Percentiles rank a stretch among this genome's conserved stretches.
Evolutionary conservation across 805 yeast genomes (phyloP).

Genomic region (Pichia thaimueangensis): DNA sequence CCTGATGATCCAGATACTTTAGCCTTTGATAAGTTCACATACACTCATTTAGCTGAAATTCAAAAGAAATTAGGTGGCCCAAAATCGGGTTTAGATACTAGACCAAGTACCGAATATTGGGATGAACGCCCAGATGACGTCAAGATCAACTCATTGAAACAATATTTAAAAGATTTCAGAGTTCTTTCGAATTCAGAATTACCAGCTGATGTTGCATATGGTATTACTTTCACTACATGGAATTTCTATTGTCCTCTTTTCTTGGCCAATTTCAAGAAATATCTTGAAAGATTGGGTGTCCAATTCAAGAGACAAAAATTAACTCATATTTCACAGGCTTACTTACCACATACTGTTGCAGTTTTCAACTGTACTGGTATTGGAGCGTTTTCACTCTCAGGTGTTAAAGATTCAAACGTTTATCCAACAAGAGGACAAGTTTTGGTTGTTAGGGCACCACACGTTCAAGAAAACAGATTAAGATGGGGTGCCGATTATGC

Average conservation of each 20-base stretch:
- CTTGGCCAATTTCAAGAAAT: constrained; percentile 39
- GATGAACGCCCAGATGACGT: constrained; percentile 39
- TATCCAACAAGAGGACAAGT: constrained; percentile 82
- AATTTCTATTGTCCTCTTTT: constrained; percentile 69
- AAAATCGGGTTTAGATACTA: constrained; percentile 45
- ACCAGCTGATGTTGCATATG: constrained; percentile 50
- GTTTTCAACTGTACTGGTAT: constrained; percentile 77
- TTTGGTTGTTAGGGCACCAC: constrained; percentile 65
- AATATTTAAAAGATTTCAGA: constrained; percentile 44
- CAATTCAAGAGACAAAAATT: constrained; percentile 40
- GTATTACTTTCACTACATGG: constrained; percentile 57
- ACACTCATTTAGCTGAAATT: constrained; percentile 38
- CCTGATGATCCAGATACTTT: constrained; percentile 47
- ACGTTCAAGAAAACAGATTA: constrained; percentile 50
- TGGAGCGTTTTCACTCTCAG: constrained; percentile 58
- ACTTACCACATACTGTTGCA: constrained; percentile 30
- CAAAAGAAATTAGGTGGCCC: constrained; percentile 45
- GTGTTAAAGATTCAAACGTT: constrained; percentile 53
- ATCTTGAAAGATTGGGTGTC: constrained; percentile 45
- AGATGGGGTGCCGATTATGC: constrained; percentile 58
- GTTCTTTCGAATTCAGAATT: constrained; percentile 34
- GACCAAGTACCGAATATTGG: constrained; percentile 54
- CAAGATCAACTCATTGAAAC: constrained; percentile 42
- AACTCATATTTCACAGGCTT: constrained; percentile 54
- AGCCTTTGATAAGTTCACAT: constrained; percentile 51